A percentile compares a stretch with the other conserved stretches of the same genome.
These are phyloP conservation scores for Gryganskiella cystojenkinii DNA, from an alignment of 192 early-diverging fungal genomes.

Conservation along the genomic window DNA sequence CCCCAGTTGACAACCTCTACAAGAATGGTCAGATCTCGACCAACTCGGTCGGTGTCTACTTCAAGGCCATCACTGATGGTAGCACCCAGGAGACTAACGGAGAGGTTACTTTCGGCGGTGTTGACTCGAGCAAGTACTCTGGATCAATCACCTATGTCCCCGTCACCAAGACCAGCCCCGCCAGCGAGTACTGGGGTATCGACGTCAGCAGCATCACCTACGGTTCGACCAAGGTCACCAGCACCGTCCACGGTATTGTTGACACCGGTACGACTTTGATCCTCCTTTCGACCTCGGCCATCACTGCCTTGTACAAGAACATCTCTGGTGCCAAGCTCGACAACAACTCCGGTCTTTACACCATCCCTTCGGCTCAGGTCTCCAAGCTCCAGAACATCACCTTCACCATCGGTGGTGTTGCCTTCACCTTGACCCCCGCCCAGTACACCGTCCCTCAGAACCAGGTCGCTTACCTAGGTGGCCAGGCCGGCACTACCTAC, in stretches of 20 bases:
- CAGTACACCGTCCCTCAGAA: slow-evolving; percentile 1
- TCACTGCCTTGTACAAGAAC: neutral
- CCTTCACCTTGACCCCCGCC: slow-evolving; percentile 4
- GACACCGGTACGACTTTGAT: slow-evolving; percentile 42
- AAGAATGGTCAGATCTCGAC: slow-evolving; percentile 5
- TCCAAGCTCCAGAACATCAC: neutral
- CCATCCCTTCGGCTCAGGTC: neutral
- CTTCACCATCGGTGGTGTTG: slow-evolving; percentile 7
- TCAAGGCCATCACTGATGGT: slow-evolving; percentile 19
- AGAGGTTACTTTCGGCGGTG: slow-evolving; percentile 37
- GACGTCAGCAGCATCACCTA: slow-evolving; percentile 10
- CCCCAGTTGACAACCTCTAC: slow-evolving; percentile 22
- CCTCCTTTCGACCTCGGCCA: neutral
- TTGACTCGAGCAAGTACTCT: slow-evolving; percentile 13
- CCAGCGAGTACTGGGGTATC: slow-evolving; percentile 40
- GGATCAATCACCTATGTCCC: slow-evolving; percentile 28
- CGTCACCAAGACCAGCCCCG: neutral
- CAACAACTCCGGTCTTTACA: neutral
- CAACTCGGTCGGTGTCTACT: slow-evolving; percentile 33
- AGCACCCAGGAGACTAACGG: slow-evolving; percentile 11
- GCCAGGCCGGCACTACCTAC: neutral
- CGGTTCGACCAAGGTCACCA: neutral
- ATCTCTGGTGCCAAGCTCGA: slow-evolving; percentile 9
- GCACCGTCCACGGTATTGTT: slow-evolving; percentile 3
- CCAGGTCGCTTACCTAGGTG: neutral